Base-by-base conservation (phyloP, 1,284 basidiomycete genomes). In the Fomitopsis schrenkii region DNA sequence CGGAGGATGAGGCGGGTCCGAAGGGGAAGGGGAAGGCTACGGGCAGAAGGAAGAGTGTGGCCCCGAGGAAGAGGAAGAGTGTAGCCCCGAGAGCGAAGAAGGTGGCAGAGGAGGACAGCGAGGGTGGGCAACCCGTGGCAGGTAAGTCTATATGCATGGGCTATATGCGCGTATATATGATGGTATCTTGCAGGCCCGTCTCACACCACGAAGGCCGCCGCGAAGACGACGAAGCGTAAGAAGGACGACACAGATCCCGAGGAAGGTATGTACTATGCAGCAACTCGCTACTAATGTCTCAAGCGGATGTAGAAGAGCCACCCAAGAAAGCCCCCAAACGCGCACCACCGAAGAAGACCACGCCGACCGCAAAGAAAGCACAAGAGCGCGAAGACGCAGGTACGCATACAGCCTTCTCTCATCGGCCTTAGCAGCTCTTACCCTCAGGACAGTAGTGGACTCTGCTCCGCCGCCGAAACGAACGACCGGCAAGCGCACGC, bases 1-100 rank as follows among this genome's bases (percentile, higher is more conserved):
- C 2, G 14, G 28, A 44, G 33, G 22, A 15, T 1, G 10, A 9
- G 12, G 33, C 15, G 8, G 9, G 4, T 14, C 79, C n/a, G 33
- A 38, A 54, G 38, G 58, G 48, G 7, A 59, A 54, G 38, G 58
- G 33, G 19, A 54, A 54, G 35, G 52, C 52, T 2, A n/a, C 33
- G 3, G 12, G n/a, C n/a, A 54, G 36, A 2, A 17, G 52, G 30
- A 54, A 54, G 35, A 54, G 52, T 22, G 33, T 36, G 35, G 36
- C 35, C 12, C 33, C 33, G 8, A 40, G 3, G 22, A 54, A 53
- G 52, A 35, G 35, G 52, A 40, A 54, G 52, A 54, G 35, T 22
- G 14, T 26, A 54, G 52, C 52, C 9, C 19, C 17, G 17, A 40
- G 38, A 14, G n/a, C n/a, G 35, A 30, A 38, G 33, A 35, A 40